phyloP scores from a whole-genome alignment of 371 early-diverging fungal genomes.

The Synchytrium microbalum region DNA sequence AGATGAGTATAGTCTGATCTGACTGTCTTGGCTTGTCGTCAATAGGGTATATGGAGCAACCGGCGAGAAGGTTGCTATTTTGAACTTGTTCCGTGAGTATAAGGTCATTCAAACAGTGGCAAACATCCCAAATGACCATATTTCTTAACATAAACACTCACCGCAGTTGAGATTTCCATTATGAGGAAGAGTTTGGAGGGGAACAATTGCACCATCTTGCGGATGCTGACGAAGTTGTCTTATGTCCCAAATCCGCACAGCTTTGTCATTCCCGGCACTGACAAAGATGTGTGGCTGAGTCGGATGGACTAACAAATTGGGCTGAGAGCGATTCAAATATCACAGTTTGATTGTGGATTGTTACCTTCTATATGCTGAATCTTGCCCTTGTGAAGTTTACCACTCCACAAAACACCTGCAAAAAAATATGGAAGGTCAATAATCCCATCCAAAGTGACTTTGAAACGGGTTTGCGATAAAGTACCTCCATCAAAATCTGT shows the following conservation, averaged over 20 bases:
- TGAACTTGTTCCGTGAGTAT: constrained; percentile 1
- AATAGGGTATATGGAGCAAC: constrained; percentile 10
- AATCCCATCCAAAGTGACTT: too few relatives aligned
- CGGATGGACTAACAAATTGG: too few relatives aligned
- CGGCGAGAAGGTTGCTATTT: constrained; percentile 9
- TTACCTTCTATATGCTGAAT: background rate
- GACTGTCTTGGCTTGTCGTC: constrained; percentile 9
- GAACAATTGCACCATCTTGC: background rate
- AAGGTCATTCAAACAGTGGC: background rate
- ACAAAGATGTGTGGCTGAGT: background rate
- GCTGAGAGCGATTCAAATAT: too few relatives aligned
- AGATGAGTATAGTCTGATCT: background rate
- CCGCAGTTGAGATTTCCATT: constrained; percentile 2
- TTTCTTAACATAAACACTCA: constrained; percentile 6
- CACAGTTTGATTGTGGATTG: too few relatives aligned
- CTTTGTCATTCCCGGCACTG: constrained; percentile 11
- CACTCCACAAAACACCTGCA: background rate
- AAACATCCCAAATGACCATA: too few relatives aligned
- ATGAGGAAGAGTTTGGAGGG: background rate
- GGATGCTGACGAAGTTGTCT: background rate
- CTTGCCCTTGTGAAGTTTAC: background rate
- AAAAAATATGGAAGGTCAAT: constrained; percentile 5
- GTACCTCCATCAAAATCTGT: constrained; percentile 7
- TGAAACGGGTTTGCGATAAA: background rate
- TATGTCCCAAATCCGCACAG: background rate